Evolutionary conservation across 2,329 filamentous ascomycete species (phyloP), one percentile per base, ranked within the genome.

Genomic region (Botryotinia convoluta): DNA sequence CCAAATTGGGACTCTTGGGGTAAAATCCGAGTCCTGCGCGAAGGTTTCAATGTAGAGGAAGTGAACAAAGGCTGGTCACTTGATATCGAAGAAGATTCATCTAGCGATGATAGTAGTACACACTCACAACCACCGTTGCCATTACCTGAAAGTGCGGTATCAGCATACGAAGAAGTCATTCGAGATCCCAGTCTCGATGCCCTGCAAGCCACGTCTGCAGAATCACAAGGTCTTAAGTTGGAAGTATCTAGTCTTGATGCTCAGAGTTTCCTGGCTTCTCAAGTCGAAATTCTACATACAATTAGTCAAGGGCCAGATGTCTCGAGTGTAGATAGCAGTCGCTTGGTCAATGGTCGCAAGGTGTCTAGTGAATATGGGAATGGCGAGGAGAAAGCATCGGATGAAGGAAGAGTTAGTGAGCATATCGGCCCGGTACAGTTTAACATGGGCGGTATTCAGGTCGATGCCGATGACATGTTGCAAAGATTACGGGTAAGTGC

Each of bases 1-100:
- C 92, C 95, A 26, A 98, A 98, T 82, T 99, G 96, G 96, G 96
- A 99, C 82, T 98, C 95, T 0, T 98, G 94, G 93, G 95, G 94
- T 74, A 99, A 98, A 83, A 98, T 99, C 74, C 89, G 95, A 60
- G 94, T 98, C 62, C 86, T 98, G 42, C 90, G 94, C 71, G 96
- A 97, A 80, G 93, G 91, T 0, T 98, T 98, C 79, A 94, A 98
- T 77, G 93, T 97, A 35, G 96, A 99, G 84, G 88, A 89, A 22
- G 87, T 97, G 61, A 96, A 93, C 78, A 88, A 90, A 74, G 93
- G 91, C 68, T 99, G 96, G 96, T 91, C 92, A 2, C 87, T 93
- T 72, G 94, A 97, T 77, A 92, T 96, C 69, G 90, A 94, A 79
- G 87, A 88, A 60, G 81, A 83, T 4, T 83, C 85, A 67, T 75